These are phyloP conservation scores for Pterocarpus santalinus DNA, from an alignment of 306 rosid species.

Conservation along the genomic window DNA sequence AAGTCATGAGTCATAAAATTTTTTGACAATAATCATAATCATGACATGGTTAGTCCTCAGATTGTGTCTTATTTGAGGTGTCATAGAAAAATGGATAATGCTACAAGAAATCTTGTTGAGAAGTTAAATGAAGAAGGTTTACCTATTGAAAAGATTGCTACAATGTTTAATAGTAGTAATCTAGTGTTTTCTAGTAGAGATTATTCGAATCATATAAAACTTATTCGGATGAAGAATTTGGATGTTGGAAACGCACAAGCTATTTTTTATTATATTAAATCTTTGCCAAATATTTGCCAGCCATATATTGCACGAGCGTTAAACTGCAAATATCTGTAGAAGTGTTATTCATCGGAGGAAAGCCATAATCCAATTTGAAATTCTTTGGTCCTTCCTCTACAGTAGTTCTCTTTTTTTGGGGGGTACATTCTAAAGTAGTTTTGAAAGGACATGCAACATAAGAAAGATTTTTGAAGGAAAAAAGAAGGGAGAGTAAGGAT, in stretches of 20 bases:
- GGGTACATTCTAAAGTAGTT: no score
- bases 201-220: not conserved
- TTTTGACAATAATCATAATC: conserved; percentile 2
- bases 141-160: not conserved
- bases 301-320: no score
- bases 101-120: not conserved
- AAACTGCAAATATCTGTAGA: no score
- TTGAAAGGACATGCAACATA: no score
- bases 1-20: not conserved
- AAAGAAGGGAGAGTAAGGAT: no score
- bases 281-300: no score
- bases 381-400: no score
- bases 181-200: not conserved
- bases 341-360: no score
- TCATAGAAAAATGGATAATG: not conserved
- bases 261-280: no score
- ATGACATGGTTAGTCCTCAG: not conserved
- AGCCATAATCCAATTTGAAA: no score
- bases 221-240: not conserved
- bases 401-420: no score
- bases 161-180: not conserved
- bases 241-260: not conserved
- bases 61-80: not conserved
- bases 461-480: no score
- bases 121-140: not conserved